phyloP scores from a whole-genome alignment of 345 rosid genomes.

The Iberis pinnata region DNA sequence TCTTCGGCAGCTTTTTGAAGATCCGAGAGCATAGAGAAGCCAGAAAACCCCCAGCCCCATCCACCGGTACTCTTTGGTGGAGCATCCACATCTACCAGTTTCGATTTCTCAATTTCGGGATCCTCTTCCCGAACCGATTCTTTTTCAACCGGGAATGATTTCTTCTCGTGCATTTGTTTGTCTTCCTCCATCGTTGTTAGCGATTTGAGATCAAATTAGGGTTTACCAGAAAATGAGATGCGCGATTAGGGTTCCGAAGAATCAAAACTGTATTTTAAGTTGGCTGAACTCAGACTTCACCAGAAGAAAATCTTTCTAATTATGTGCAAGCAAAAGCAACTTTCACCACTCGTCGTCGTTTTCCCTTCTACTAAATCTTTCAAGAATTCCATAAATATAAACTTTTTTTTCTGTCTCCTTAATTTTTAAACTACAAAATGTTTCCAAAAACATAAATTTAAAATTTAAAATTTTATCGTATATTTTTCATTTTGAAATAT shows the following conservation, averaged over 20 bases:
- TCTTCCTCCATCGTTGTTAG: slow-evolving; percentile 38
- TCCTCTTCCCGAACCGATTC: slow-evolving; percentile 25
- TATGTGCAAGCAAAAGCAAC: no score
- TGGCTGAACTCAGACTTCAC: slow-evolving; percentile 15
- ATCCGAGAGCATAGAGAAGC: slow-evolving; percentile 76
- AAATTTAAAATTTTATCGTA: no score
- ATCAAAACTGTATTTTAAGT: slow-evolving; percentile 23
- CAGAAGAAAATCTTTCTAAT: slow-evolving; percentile 4
- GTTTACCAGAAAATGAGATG: slow-evolving; percentile 5
- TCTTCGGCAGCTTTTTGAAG: slow-evolving; percentile 94
- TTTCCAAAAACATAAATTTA: no score
- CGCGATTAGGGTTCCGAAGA: slow-evolving; percentile 3
- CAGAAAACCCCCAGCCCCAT: slow-evolving; percentile 89
- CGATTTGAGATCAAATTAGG: slow-evolving; percentile 3
- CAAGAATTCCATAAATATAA: no score
- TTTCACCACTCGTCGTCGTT: neutral
- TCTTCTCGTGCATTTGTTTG: slow-evolving; percentile 22
- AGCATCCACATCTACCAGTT: neutral
- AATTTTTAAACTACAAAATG: no score
- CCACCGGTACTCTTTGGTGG: slow-evolving; percentile 38
- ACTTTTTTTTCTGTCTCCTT: no score
- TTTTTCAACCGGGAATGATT: slow-evolving; percentile 20
- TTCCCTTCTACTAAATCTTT: no score
- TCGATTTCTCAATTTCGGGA: slow-evolving; percentile 17
- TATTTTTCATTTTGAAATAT: no score